These are phyloP conservation scores for Neltuma alba DNA, from an alignment of 306 rosid species.

Conservation along the genomic window DNA sequence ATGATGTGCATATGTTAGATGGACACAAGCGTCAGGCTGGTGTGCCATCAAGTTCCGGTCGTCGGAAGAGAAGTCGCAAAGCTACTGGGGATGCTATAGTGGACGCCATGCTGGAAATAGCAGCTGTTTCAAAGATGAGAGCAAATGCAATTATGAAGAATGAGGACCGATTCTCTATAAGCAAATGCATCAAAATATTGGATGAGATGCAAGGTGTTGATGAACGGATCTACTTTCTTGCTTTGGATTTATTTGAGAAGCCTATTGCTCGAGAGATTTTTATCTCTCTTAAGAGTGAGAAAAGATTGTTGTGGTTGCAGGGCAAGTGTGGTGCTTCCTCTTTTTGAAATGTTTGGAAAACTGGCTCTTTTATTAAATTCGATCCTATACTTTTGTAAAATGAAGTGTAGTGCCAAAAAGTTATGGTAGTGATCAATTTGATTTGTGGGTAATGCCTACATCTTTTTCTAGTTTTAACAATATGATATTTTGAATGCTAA, in stretches of 20 bases:
- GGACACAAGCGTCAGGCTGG: constrained; percentile 76
- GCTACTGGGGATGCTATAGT: constrained; percentile 86
- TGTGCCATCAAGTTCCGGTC: constrained; percentile 57
- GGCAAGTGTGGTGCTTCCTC: constrained; percentile 64
- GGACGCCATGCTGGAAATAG: constrained; percentile 88
- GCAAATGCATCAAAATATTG: constrained; percentile 79
- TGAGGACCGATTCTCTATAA: constrained; percentile 72
- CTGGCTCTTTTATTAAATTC: constrained; percentile 22
- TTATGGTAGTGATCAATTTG: constrained; percentile 43
- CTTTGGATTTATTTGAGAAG: constrained; percentile 84
- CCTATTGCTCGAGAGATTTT: constrained; percentile 80
- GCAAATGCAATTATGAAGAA: constrained; percentile 75
- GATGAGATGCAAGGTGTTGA: constrained; percentile 83
- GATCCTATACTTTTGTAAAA: constrained; percentile 43
- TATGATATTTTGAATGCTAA: constrained; percentile 26
- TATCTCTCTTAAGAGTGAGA: constrained; percentile 71
- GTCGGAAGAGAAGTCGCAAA: constrained; percentile 80
- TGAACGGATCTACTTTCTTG: constrained; percentile 74
- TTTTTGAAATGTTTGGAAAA: constrained; percentile 44
- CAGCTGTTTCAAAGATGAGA: constrained; percentile 90
- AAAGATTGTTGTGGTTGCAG: constrained; percentile 73
- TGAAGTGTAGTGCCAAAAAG: constrained; percentile 31
- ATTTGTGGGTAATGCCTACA: constrained; percentile 27
- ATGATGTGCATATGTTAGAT: constrained; percentile 63
- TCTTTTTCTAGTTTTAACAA: constrained; percentile 10